A percentile compares a stretch with the other conserved stretches of the same genome.
Evolutionary conservation across 208 protist genomes (phyloP).

Genomic region (Wallacemonas sp.): DNA sequence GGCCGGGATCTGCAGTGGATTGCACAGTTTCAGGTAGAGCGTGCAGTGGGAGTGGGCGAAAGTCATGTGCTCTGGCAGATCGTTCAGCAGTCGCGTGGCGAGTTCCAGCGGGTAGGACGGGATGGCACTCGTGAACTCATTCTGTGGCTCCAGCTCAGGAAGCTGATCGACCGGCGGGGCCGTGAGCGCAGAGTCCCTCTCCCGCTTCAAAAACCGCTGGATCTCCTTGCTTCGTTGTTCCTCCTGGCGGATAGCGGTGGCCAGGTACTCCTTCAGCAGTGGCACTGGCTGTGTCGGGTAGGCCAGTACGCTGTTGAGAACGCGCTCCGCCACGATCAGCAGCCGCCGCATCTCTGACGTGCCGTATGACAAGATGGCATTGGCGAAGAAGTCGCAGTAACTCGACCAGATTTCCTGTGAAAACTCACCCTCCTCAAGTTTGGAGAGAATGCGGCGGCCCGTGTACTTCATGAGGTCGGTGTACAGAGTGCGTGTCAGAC

Average conservation of each 20-base stretch:
- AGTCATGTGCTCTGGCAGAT: conserved; percentile 37
- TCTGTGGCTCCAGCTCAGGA: conserved; percentile 43
- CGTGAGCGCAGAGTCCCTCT: conserved; percentile 13
- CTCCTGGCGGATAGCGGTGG: conserved; percentile 33
- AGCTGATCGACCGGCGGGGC: conserved; percentile 5
- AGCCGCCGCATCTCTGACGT: conserved; percentile 29
- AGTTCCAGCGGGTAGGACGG: conserved; percentile 25
- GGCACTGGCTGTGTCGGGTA: conserved; percentile 34
- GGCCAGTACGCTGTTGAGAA: conserved; percentile 32
- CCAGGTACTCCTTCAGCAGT: conserved; percentile 47
- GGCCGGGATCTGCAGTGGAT: conserved; percentile 47
- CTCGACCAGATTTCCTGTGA: conserved; percentile 41
- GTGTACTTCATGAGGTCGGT: conserved; percentile 36
- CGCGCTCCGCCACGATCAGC: conserved; percentile 30
- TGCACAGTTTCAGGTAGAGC: conserved; percentile 47
- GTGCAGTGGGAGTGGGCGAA: conserved; percentile 46
- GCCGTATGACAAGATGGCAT: conserved; percentile 45
- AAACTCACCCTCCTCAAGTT: conserved; percentile 39
- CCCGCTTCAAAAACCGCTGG: neutral
- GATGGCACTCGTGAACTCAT: conserved; percentile 30
- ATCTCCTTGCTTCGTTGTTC: conserved; percentile 32
- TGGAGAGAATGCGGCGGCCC: conserved; percentile 36
- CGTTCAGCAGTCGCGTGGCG: conserved; percentile 23
- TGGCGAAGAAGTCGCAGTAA: conserved; percentile 51
- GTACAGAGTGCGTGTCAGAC: conserved; percentile 32